Evolutionary conservation across 2,329 filamentous ascomycete genomes (phyloP).

Genomic region (Cladosporium sp.): DNA sequence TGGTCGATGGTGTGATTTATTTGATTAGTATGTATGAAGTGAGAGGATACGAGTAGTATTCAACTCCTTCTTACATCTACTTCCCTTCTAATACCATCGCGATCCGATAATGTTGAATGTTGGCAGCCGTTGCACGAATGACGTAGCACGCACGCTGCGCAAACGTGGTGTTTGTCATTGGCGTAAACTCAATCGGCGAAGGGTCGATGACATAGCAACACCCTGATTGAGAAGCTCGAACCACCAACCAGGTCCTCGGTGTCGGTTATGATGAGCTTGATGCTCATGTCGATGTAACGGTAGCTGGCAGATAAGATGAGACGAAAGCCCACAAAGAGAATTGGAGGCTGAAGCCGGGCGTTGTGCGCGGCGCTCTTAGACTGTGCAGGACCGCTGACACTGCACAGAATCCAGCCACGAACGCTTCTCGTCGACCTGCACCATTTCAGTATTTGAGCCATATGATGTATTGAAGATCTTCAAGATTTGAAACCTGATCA

Average conservation of each 20-base stretch:
- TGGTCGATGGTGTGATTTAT: not conserved
- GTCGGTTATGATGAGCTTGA: not conserved
- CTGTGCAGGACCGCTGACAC: no score
- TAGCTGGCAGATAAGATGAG: not conserved
- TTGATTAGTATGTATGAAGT: not conserved
- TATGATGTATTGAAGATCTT: no score
- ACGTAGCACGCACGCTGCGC: not conserved
- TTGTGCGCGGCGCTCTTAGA: no score
- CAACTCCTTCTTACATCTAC: not conserved
- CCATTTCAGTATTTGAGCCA: no score
- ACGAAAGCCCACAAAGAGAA: no score
- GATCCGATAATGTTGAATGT: conserved; percentile 6
- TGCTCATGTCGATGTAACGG: not conserved
- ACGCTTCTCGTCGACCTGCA: no score
- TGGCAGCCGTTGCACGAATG: conserved; percentile 4
- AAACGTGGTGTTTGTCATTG: not conserved
- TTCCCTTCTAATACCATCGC: not conserved
- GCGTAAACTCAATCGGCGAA: not conserved
- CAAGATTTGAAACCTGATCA: no score
- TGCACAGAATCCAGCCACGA: no score
- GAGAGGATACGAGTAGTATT: not conserved
- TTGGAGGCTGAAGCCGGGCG: no score
- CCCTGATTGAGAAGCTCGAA: not conserved
- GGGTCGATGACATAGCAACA: not conserved
- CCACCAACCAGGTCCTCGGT: not conserved